Conservation (phyloP, 345 rosid genomes). For the Eutrema japonicum region DNA sequence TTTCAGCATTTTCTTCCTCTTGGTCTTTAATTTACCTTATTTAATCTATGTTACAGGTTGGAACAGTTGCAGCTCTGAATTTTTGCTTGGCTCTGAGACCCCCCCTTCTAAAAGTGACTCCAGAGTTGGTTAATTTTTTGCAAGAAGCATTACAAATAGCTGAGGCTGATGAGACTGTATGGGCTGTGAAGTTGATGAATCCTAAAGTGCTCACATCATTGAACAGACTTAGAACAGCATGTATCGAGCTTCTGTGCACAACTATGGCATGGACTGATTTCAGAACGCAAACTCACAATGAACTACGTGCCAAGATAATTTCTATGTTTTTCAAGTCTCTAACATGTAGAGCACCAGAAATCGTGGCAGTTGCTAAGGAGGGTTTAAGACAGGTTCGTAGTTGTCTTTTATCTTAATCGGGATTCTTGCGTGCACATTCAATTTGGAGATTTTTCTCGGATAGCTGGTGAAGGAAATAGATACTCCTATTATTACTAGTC, state of each 20-base stretch:
- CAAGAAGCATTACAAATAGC: slow-evolving; percentile 99
- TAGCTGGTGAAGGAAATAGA: too few species aligned
- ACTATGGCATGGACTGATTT: slow-evolving; percentile 99
- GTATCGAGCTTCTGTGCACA: slow-evolving; percentile 96
- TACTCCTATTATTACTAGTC: too few species aligned
- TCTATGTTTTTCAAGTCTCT: slow-evolving; percentile 98
- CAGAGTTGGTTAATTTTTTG: slow-evolving; percentile 90
- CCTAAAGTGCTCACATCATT: slow-evolving; percentile 81
- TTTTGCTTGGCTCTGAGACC: slow-evolving; percentile 98
- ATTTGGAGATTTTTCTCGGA: not conserved
- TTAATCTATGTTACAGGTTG: slow-evolving; percentile 61
- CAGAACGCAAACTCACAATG: slow-evolving; percentile 78
- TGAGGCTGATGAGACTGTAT: slow-evolving; percentile 92
- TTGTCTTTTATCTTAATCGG: slow-evolving; percentile 32
- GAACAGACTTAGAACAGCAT: slow-evolving; percentile 89
- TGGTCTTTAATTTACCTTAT: slow-evolving; percentile 36
- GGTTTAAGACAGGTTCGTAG: slow-evolving; percentile 90
- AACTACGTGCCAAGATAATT: slow-evolving; percentile 89
- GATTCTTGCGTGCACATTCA: slow-evolving; percentile 3
- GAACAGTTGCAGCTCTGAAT: slow-evolving; percentile 93
- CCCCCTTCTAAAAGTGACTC: slow-evolving; percentile 93
- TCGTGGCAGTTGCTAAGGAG: slow-evolving; percentile 98
- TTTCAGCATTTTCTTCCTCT: slow-evolving; percentile 33
- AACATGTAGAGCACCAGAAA: slow-evolving; percentile 93
- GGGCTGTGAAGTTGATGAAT: slow-evolving; percentile 89